Base-by-base conservation (phyloP, 116 monocot species). In the Posidonia oceanica region DNA sequence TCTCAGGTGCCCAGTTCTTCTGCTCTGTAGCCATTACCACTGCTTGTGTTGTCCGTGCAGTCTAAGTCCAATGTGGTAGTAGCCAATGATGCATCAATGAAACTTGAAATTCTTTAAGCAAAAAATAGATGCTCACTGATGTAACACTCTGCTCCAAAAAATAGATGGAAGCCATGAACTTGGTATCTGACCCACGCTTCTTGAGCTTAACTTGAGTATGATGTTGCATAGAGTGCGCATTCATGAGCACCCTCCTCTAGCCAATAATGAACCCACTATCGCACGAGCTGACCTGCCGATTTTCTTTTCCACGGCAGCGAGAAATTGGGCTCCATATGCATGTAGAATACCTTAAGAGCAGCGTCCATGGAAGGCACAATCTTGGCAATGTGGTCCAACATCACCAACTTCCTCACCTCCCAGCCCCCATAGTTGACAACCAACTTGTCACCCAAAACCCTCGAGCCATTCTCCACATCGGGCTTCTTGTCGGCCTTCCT, bases 291-390 rank as follows among this genome's bases (percentile, higher is more conserved):
- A 88, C 91, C 81, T 95, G 95, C 63, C 95, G n/a, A 70, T 78
- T 91, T 95, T 69, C 95, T 74, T 79, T 95, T 91, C 95, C 95
- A 95, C 1, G 91, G 88, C 61, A 95, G 75, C 16, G 95, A 95
- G 74, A 91, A 95, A 52, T 91, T 95, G 37, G 95, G 95, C 77
- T 95, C 95, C 12, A 88, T 95, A 61, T 95, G 95, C 54, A 88
- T 83, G 71, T 91, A 95, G 61, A 95, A 91, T 66, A 95, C 95
- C 83, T 95, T 95, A 14, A 95, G 88, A 54, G 91, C 95, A 7
- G 91, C 88, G 39, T 95, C 95, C 95, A 76, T 76, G 3, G 76
- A 76, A 7, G 76, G 76, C 23, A 70, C 20, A 4, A 36, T 63
- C 52, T 68, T 44, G 17, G 39, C 70, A 22, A 52, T 69, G 2